phyloP scores from a whole-genome alignment of 352 stramenopile species.

The Phytophthora meadii region DNA sequence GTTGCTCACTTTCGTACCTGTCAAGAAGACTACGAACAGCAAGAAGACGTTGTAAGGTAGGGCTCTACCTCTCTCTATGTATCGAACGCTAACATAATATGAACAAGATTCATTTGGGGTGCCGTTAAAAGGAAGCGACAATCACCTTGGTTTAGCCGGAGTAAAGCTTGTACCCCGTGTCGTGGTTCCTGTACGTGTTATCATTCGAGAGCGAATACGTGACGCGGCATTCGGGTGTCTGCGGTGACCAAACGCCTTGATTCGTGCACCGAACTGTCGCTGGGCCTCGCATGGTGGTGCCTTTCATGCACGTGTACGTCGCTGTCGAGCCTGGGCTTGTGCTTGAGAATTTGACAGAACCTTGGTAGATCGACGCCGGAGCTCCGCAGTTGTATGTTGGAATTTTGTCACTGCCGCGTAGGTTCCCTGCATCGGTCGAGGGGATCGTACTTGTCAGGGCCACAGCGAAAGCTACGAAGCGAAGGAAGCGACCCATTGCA shows the following conservation, averaged over 20 bases:
- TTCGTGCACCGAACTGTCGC: conserved; percentile 41
- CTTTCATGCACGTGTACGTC: conserved; percentile 52
- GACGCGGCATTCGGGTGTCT: conserved; percentile 50
- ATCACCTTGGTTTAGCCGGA: conserved; percentile 44
- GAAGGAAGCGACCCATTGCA: conserved; percentile 13
- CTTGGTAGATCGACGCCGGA: conserved; percentile 48
- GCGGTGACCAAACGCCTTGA: conserved; percentile 47
- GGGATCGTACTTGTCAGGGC: not conserved
- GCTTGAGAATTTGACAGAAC: conserved; percentile 45
- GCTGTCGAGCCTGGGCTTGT: conserved; percentile 43
- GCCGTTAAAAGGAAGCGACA: not conserved
- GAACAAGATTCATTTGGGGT: conserved; percentile 20
- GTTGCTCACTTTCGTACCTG: conserved; percentile 45
- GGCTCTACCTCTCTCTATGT: conserved; percentile 14
- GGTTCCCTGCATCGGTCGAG: conserved; percentile 23
- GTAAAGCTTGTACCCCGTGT: conserved; percentile 62
- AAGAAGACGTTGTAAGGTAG: conserved; percentile 43
- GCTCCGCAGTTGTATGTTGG: conserved; percentile 26
- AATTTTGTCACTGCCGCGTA: conserved; percentile 28
- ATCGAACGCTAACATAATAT: conserved; percentile 30
- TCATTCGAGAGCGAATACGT: conserved; percentile 52
- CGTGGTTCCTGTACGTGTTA: conserved; percentile 63
- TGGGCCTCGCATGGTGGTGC: conserved; percentile 43
- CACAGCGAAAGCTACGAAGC: conserved; percentile 1
- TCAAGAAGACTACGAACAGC: conserved; percentile 41